These are phyloP conservation scores for Pseudonitzschia multistriata DNA, from an alignment of 108 stramenopile species.

Conservation along the genomic window DNA sequence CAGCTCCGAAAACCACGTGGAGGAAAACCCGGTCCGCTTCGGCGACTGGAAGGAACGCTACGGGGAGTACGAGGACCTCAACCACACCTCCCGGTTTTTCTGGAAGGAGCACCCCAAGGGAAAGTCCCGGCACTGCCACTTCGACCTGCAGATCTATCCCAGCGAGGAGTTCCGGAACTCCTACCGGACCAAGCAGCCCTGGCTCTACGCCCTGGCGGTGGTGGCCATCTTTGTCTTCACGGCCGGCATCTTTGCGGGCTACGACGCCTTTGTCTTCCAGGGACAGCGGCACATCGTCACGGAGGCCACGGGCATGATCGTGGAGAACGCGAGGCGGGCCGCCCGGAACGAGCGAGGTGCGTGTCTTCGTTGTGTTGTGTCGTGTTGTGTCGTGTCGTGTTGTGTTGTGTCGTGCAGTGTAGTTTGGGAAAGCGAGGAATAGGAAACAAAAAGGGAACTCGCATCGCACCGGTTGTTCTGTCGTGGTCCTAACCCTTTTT, in stretches of 20 bases:
- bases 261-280: constrained; percentile 31
- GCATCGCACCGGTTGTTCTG: background rate
- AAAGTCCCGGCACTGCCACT: constrained; percentile 18
- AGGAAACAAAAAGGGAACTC: background rate
- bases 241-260: constrained; percentile 40
- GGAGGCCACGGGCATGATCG: constrained; percentile 5
- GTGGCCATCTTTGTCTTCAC: constrained; percentile 46
- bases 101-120: constrained; percentile 22
- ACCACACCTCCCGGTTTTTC: constrained; percentile 14
- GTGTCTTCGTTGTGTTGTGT: too few relatives aligned
- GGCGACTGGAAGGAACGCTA: constrained; percentile 14
- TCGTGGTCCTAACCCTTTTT: background rate
- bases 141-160: constrained; percentile 46
- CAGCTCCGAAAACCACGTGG: constrained; percentile 12
- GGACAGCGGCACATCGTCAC: constrained; percentile 11
- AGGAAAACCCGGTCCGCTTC: background rate
- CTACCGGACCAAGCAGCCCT: constrained; percentile 39
- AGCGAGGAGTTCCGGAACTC: constrained; percentile 42
- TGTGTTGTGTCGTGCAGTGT: background rate
- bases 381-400: background rate
- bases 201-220: constrained; percentile 27
- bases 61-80: constrained; percentile 1
- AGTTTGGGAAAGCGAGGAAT: too few relatives aligned
- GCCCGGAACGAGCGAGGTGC: constrained; percentile 20
- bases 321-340: constrained; percentile 6